These are phyloP conservation scores for Agrocybe praecox DNA, from an alignment of 768 basidiomycete genomes.

Conservation along the genomic window DNA sequence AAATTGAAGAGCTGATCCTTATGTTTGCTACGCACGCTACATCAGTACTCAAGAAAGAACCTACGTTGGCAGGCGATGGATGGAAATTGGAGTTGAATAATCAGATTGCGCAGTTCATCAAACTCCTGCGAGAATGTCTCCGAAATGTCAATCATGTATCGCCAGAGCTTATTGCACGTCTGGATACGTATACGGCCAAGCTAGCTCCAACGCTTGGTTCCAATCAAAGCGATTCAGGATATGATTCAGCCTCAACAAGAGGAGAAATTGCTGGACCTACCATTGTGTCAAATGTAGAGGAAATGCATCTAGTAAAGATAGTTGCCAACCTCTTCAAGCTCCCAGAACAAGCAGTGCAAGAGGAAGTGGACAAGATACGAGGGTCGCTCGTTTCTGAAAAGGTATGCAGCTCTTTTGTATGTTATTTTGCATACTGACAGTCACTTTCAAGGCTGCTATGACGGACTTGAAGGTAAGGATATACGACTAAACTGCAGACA, in stretches of 20 bases:
- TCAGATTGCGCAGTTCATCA: conserved; percentile 89
- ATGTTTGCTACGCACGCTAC: conserved; percentile 95
- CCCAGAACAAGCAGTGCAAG: conserved; percentile 64
- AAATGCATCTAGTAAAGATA: conserved; percentile 77
- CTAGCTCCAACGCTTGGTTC: conserved; percentile 59
- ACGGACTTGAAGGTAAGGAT: conserved; percentile 77
- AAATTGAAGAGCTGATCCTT: conserved; percentile 96
- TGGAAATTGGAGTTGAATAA: conserved; percentile 95
- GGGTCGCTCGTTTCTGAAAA: conserved; percentile 73
- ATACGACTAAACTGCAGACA: background rate
- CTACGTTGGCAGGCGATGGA: conserved; percentile 76
- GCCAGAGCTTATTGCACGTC: conserved; percentile 76
- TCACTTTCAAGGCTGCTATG: conserved; percentile 66
- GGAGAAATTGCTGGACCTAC: conserved; percentile 48
- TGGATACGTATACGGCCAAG: conserved; percentile 85
- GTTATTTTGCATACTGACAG: conserved; percentile 2
- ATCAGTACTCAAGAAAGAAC: conserved; percentile 86
- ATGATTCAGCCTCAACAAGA: conserved; percentile 62
- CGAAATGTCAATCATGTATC: conserved; percentile 74
- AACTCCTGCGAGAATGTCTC: conserved; percentile 81
- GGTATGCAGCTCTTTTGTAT: conserved; percentile 34
- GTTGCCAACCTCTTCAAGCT: conserved; percentile 78
- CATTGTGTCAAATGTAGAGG: conserved; percentile 52
- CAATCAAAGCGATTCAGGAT: conserved; percentile 61
- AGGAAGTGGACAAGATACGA: conserved; percentile 72